Evolutionary conservation across 2,329 filamentous ascomycete genomes (phyloP).

Genomic region (Diaporthe aspalathi): DNA sequence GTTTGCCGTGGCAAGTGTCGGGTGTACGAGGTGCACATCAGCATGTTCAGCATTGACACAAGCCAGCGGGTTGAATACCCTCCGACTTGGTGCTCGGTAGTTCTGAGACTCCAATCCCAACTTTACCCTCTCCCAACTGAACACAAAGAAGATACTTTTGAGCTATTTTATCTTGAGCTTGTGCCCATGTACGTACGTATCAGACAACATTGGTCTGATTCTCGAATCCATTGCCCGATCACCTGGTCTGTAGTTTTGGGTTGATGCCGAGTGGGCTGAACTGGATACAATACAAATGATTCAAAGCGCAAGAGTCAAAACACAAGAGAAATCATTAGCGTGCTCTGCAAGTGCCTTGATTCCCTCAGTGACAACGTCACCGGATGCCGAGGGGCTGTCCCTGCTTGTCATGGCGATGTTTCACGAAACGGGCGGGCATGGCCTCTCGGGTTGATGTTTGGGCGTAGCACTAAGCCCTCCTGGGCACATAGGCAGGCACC

Average conservation of each 20-base stretch:
- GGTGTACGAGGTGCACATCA: not conserved
- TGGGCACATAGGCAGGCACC: not conserved
- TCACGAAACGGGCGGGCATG: conserved; percentile 20
- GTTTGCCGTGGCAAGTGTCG: conserved; percentile 10
- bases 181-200: not conserved
- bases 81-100: conserved; percentile 30
- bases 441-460: conserved; percentile 7
- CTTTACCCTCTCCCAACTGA: not conserved
- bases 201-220: not conserved
- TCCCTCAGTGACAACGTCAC: conserved; percentile 9
- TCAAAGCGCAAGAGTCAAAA: not conserved
- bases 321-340: not conserved
- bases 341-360: not conserved
- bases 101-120: conserved; percentile 29
- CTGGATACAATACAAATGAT: not conserved
- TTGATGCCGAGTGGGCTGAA: not conserved
- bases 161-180: not conserved
- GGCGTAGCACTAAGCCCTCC: not conserved
- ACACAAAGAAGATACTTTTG: not conserved
- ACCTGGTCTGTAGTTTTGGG: not conserved
- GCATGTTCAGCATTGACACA: not conserved
- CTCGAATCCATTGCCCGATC: not conserved
- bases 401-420: conserved; percentile 23
- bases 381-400: not conserved
- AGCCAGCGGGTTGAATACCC: conserved; percentile 30